These are phyloP conservation scores for Vachellia pachyceras DNA, from an alignment of 306 rosid genomes.

Conservation along the genomic window DNA sequence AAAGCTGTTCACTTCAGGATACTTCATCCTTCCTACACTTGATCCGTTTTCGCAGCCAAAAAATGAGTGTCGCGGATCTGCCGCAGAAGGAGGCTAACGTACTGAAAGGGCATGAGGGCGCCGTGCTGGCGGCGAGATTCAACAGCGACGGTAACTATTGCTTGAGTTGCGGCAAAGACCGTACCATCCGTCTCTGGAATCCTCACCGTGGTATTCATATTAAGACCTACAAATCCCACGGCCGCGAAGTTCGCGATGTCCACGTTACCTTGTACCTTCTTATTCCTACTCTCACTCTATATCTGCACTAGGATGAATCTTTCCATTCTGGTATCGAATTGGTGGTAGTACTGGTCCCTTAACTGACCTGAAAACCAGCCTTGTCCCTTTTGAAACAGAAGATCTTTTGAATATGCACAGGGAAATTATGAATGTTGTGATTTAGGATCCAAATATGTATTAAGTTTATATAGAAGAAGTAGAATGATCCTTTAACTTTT, in stretches of 20 bases:
- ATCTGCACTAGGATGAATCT: conserved; percentile 7
- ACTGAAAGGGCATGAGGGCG: conserved; percentile 87
- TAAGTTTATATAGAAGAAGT: not conserved
- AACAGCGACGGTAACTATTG: conserved; percentile 79
- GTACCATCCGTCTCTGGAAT: conserved; percentile 95
- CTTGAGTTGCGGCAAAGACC: conserved; percentile 88
- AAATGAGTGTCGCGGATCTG: conserved; percentile 52
- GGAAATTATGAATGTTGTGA: not conserved
- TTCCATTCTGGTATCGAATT: not conserved
- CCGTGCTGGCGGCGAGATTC: conserved; percentile 78
- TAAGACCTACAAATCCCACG: conserved; percentile 91
- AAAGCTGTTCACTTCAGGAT: not conserved
- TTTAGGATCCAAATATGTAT: not conserved
- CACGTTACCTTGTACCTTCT: conserved; percentile 65
- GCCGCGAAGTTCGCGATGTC: conserved; percentile 88
- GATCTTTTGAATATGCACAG: not conserved
- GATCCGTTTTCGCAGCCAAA: not conserved
- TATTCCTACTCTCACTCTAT: not conserved
- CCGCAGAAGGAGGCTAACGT: conserved; percentile 63
- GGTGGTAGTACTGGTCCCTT: not conserved
- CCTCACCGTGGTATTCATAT: conserved; percentile 94
- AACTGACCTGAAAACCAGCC: not conserved
- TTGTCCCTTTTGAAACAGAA: not conserved
- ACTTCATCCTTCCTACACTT: not conserved
- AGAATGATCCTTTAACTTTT: not conserved